These are phyloP conservation scores for Globisporangium mamillatum DNA, from an alignment of 352 stramenopile genomes.

Conservation along the genomic window DNA sequence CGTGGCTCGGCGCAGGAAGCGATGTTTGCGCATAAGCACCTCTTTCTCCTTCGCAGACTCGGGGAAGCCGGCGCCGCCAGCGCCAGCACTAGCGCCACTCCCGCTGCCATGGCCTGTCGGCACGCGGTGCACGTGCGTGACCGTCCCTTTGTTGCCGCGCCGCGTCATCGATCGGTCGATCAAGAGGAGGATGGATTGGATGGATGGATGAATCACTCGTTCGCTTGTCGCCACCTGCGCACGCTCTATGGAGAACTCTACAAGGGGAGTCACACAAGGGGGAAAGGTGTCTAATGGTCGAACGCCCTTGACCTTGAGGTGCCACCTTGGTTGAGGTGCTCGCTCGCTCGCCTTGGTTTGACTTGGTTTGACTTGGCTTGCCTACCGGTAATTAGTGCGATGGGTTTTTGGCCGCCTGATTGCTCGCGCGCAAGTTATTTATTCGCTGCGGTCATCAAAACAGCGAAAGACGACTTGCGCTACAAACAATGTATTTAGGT, in stretches of 20 bases:
- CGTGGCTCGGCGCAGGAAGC: constrained; percentile 55
- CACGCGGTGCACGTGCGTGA: constrained; percentile 47
- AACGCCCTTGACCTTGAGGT: neutral
- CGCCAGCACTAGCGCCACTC: constrained; percentile 8
- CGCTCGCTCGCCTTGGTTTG: neutral
- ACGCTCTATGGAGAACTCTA: neutral
- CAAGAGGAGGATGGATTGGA: neutral
- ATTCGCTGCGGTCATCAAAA: neutral
- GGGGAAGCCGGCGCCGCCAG: constrained; percentile 10
- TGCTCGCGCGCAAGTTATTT: neutral
- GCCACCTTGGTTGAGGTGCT: neutral
- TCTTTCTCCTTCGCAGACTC: constrained; percentile 35
- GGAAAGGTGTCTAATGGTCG: neutral
- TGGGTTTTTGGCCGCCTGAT: neutral
- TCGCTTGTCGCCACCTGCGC: neutral
- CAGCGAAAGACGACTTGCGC: neutral
- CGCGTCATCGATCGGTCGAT: constrained; percentile 38
- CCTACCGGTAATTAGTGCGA: neutral
- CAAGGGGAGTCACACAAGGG: neutral
- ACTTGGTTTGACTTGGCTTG: neutral
- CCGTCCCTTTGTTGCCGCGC: constrained; percentile 38
- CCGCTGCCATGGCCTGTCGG: constrained; percentile 12
- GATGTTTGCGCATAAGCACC: constrained; percentile 57
- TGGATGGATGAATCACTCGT: constrained; percentile 2
- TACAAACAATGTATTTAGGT: no score